These are phyloP conservation scores for Forsythia viridissima DNA, from an alignment of 257 asterid species.

Conservation along the genomic window DNA sequence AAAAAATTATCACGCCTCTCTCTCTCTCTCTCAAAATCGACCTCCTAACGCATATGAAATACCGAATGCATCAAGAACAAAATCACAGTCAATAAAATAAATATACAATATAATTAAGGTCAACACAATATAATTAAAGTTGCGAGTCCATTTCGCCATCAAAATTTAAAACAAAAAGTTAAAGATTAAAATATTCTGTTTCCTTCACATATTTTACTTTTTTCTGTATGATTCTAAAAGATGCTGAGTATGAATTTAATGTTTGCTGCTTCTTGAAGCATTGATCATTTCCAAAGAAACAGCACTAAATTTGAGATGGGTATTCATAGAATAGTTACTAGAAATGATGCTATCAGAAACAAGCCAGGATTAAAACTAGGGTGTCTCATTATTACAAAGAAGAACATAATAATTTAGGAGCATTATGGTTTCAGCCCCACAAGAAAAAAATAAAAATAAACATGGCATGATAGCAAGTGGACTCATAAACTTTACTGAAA, in stretches of 20 bases:
- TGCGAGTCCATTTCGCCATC: too few species aligned
- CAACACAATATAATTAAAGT: background rate
- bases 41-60: background rate
- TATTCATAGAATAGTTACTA: background rate
- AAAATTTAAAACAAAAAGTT: background rate
- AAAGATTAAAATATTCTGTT: background rate
- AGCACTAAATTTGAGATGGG: constrained; percentile 19
- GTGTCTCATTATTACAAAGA: constrained; percentile 20
- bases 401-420: constrained; percentile 32
- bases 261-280: constrained; percentile 34
- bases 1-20: too few species aligned
- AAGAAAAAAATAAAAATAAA: background rate
- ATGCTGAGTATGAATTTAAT: constrained; percentile 10
- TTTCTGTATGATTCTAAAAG: constrained; percentile 10
- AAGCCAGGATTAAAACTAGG: constrained; percentile 25
- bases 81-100: background rate
- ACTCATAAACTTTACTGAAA: constrained; percentile 16
- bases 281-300: constrained; percentile 9
- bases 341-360: constrained; percentile 21
- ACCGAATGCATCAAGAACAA: background rate
- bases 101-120: too few species aligned
- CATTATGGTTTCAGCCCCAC: constrained; percentile 34
- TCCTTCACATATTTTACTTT: background rate
- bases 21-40: background rate
- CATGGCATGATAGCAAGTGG: background rate